Percentiles rank a stretch among this genome's conserved stretches.
Conservation (phyloP, 345 rosid genomes). For the Eucalyptus cloeziana region DNA sequence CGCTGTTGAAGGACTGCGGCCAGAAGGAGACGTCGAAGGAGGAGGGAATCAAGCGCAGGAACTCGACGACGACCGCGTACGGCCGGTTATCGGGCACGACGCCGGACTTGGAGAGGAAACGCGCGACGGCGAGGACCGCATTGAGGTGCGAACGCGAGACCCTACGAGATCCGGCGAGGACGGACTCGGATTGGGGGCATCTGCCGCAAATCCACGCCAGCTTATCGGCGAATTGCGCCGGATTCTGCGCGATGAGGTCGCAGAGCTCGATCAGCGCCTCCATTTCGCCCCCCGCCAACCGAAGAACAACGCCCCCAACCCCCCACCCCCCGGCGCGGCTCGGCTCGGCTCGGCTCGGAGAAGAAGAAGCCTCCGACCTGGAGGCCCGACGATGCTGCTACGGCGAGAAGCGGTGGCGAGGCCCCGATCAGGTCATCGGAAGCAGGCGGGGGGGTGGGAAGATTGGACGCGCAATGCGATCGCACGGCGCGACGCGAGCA, state of each 20-base stretch:
- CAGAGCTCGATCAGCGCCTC: constrained; percentile 81
- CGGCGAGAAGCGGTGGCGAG: background rate
- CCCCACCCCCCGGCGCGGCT: background rate
- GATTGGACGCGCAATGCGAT: background rate
- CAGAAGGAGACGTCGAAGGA: constrained; percentile 73
- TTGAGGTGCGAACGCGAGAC: constrained; percentile 82
- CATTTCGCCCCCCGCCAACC: constrained; percentile 6
- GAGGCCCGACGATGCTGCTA: background rate
- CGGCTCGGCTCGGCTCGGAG: background rate
- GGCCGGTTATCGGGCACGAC: constrained; percentile 41
- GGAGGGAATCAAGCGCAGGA: constrained; percentile 53
- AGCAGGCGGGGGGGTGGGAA: background rate
- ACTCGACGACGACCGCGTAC: constrained; percentile 47
- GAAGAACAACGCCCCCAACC: background rate
- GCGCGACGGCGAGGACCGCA: constrained; percentile 69
- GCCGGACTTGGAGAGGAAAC: constrained; percentile 59
- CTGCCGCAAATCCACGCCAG: constrained; percentile 85
- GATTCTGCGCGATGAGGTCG: constrained; percentile 68
- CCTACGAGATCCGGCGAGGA: constrained; percentile 56
- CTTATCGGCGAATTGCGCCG: constrained; percentile 71
- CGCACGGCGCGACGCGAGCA: background rate
- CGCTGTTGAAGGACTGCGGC: constrained; percentile 67
- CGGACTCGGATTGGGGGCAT: constrained; percentile 68
- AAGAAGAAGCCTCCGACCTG: background rate
- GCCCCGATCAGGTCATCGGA: background rate